Percentiles rank a stretch among this genome's conserved stretches.
These are phyloP conservation scores for Mrakia frigida DNA, from an alignment of 768 basidiomycete species.

Conservation along the genomic window DNA sequence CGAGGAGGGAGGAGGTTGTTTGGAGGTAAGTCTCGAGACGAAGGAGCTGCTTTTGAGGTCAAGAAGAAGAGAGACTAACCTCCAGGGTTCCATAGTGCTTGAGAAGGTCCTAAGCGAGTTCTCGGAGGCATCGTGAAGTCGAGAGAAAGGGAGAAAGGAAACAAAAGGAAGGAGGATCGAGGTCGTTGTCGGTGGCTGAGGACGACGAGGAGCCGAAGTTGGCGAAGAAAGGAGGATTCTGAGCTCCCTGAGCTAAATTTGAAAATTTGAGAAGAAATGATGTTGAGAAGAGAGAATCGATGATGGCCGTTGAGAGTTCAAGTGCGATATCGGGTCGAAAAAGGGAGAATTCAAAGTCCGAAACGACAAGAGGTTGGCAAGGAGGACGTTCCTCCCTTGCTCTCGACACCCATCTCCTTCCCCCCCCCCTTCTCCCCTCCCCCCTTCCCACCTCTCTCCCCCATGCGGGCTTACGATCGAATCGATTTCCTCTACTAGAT, in stretches of 20 bases:
- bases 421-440: neutral
- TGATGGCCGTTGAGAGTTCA: neutral
- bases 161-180: neutral
- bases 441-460: neutral
- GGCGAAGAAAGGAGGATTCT: neutral
- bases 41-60: neutral
- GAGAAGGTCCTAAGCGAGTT: neutral
- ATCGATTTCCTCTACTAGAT: neutral
- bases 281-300: neutral
- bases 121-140: neutral
- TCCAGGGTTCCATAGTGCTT: slow-evolving; percentile 5
- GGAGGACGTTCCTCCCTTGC: neutral
- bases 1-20: no score
- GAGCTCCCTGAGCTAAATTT: no score
- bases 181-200: no score
- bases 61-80: neutral
- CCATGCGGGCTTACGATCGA: slow-evolving; percentile 10
- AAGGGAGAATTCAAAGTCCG: neutral
- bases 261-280: no score
- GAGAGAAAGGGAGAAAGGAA: neutral
- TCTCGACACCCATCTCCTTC: neutral
- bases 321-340: neutral
- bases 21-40: neutral
- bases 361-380: neutral
- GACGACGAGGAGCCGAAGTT: neutral